Evolutionary conservation across 1,284 basidiomycete genomes (phyloP).

Genomic region (Meira nashicola): DNA sequence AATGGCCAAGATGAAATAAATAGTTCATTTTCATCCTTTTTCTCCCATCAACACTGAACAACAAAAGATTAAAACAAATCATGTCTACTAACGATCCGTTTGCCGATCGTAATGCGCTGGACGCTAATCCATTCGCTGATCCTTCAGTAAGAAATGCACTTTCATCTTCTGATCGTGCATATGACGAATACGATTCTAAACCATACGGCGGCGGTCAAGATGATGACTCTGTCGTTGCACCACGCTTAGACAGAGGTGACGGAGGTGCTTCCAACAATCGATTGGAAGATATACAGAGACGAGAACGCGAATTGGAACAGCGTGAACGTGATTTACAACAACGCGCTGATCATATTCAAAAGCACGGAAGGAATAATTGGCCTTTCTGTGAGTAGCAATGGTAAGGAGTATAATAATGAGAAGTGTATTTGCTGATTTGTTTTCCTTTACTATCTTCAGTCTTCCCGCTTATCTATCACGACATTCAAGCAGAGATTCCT

Average conservation of each 20-base stretch:
- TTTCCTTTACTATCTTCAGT: conserved; percentile 58
- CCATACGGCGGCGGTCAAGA: conserved; percentile 13
- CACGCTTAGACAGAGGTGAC: conserved; percentile 18
- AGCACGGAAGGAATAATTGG: conserved; percentile 81
- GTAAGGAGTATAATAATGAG: too few relatives aligned
- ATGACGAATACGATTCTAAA: conserved; percentile 22
- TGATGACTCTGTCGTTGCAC: background rate
- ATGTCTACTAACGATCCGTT: conserved; percentile 28
- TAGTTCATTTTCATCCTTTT: too few relatives aligned
- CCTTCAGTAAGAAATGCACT: conserved; percentile 49
- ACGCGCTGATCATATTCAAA: conserved; percentile 65
- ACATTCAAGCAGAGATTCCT: conserved; percentile 82
- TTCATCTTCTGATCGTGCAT: conserved; percentile 31
- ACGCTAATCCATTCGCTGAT: conserved; percentile 54
- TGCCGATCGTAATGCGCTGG: conserved; percentile 41
- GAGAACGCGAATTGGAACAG: conserved; percentile 73
- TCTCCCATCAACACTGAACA: too few relatives aligned
- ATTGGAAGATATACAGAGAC: conserved; percentile 64
- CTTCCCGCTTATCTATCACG: conserved; percentile 89
- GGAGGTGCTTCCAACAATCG: conserved; percentile 48
- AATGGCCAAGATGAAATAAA: too few relatives aligned
- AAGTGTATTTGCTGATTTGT: background rate
- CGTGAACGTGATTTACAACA: conserved; percentile 66
- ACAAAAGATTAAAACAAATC: background rate
- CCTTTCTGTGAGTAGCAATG: conserved; percentile 59